Evolutionary conservation across 768 basidiomycete species (phyloP).

Genomic region (Roridomyces roridus): DNA sequence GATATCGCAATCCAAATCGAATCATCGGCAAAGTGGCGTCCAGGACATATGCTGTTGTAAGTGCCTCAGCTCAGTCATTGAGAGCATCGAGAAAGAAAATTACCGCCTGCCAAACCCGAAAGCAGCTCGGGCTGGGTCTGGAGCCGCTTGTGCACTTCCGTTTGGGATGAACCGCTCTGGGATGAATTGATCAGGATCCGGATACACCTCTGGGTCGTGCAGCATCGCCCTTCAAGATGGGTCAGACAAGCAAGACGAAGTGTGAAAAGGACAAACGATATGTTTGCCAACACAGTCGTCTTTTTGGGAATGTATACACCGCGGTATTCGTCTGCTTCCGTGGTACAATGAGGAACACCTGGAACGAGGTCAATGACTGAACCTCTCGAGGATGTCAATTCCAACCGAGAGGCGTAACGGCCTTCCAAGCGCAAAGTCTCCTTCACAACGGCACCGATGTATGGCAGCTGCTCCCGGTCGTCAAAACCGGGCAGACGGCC

Average conservation of each 20-base stretch:
- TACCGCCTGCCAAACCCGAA: slow-evolving; percentile 10
- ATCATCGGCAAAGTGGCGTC: slow-evolving; percentile 2
- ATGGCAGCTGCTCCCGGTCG: slow-evolving; percentile 44
- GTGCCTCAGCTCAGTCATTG: no score
- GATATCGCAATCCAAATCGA: slow-evolving; percentile 9
- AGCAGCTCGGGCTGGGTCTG: slow-evolving; percentile 7
- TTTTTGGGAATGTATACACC: background rate
- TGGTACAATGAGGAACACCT: slow-evolving; percentile 10
- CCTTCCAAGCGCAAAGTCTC: slow-evolving; percentile 43
- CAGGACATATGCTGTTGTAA: background rate
- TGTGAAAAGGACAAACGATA: background rate
- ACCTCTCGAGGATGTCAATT: background rate
- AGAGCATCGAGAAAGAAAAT: background rate
- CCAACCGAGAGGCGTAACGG: slow-evolving; percentile 1
- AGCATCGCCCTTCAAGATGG: slow-evolving; percentile 4
- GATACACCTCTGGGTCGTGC: slow-evolving; percentile 3
- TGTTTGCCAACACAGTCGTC: slow-evolving; percentile 7
- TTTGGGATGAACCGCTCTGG: slow-evolving; percentile 3
- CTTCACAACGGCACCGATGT: slow-evolving; percentile 40
- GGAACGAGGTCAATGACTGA: background rate
- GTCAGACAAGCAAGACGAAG: background rate
- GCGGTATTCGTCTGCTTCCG: slow-evolving; percentile 2
- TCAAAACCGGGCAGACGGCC: slow-evolving; percentile 46
- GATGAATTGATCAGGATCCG: slow-evolving; percentile 2
- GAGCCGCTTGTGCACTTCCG: background rate